phyloP scores from a whole-genome alignment of 805 yeast species.

The Yamadazyma phyllophila region DNA sequence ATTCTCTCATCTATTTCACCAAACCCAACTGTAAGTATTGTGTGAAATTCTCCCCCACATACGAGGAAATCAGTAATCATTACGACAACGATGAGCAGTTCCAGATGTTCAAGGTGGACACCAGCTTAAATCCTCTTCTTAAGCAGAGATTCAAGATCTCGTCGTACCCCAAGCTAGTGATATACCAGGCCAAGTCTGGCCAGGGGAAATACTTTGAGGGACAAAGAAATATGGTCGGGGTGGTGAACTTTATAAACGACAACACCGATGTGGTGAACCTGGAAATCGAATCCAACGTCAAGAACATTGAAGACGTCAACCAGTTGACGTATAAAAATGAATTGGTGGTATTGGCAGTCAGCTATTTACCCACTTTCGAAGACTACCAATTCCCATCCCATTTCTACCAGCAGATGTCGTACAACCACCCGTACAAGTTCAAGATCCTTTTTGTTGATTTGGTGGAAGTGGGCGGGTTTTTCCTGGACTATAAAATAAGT shows the following conservation, averaged over 20 bases:
- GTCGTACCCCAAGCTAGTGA: conserved; percentile 49
- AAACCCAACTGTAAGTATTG: conserved; percentile 39
- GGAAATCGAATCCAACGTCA: conserved; percentile 20
- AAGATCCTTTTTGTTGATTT: conserved; percentile 25
- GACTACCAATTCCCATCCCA: conserved; percentile 33
- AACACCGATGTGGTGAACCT: conserved; percentile 18
- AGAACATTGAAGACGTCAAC: conserved; percentile 5
- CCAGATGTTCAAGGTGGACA: conserved; percentile 33
- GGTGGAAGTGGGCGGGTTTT: conserved; percentile 17
- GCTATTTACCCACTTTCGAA: conserved; percentile 29
- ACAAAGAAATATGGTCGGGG: conserved; percentile 17
- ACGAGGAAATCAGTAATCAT: conserved; percentile 39
- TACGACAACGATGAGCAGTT: conserved; percentile 36
- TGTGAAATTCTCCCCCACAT: conserved; percentile 28
- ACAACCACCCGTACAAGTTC: conserved; percentile 16
- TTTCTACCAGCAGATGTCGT: conserved; percentile 31
- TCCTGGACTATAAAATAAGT: conserved; percentile 26
- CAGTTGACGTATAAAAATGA: conserved; percentile 8
- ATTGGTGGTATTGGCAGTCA: conserved; percentile 25
- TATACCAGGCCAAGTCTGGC: conserved; percentile 43
- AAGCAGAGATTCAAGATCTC: conserved; percentile 37
- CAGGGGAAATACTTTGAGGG: conserved; percentile 33
- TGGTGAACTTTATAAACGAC: conserved; percentile 23
- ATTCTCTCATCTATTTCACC: conserved; percentile 47
- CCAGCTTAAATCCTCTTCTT: conserved; percentile 27